Base-by-base conservation (phyloP, 352 stramenopile genomes). In the Pythium grandisporangium region DNA sequence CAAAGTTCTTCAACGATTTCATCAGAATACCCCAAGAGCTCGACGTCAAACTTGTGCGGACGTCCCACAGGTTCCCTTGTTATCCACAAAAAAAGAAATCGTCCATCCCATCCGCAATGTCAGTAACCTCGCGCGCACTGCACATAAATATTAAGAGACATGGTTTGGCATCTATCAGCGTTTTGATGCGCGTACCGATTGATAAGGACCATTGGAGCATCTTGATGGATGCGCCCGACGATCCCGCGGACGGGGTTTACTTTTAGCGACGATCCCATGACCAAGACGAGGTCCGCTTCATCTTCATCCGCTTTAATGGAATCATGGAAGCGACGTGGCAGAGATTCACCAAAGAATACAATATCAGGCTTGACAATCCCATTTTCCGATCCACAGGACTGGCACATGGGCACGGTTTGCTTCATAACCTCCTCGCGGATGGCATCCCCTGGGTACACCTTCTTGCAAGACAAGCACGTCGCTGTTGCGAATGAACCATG, bases 221-320 rank as follows among this genome's bases (percentile, higher is more conserved):
- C 58, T 55, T 86, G 85, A 26, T 70, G 67, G 40, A 91, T 87
- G 24, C 78, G 70, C n/a, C 78, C 70, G 26, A 91, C 78, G 24
- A 97, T 81, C 46, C 74, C 83, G 12, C 87, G 84, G 19, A 99
- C 91, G 16, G 96, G 96, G 39, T 93, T 89, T 30, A 99, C 97
- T 43, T 96, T 96, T 7, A 99, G 68, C 8, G 90, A 98, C 10
- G 97, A 99, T 34, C 97, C 97, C 76, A 99, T 98, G n/a, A 99
- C 95, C 30, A 99, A 84, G 23, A 99, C 68, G 5, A 98, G 73
- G 66, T 99, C 95, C 14, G 85, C 91, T 51, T 81, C 75, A 35
- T 69, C 63, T 58, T 87, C 79, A 46, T 86, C 75, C 30, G 59
- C 67, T 58, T 83, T 84, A 30, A 88, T 85, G 25, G 76, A 75